phyloP scores from a whole-genome alignment of 768 basidiomycete species.

The Tricholoma flavovirens region DNA sequence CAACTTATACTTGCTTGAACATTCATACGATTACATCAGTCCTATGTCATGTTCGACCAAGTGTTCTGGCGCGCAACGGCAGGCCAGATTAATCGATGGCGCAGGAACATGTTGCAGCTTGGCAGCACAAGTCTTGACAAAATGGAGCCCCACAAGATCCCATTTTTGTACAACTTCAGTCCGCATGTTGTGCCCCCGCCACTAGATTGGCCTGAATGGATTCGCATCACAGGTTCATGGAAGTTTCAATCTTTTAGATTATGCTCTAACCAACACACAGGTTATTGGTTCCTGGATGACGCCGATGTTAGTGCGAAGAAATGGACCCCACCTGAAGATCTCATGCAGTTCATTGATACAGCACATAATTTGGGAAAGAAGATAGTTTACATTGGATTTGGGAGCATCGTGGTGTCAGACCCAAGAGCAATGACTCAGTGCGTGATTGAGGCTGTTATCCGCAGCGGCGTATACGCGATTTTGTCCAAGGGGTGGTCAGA shows the following conservation, averaged over 20 bases:
- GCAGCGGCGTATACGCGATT: constrained; percentile 87
- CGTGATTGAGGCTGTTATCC: constrained; percentile 81
- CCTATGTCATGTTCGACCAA: constrained; percentile 96
- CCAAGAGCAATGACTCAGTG: constrained; percentile 88
- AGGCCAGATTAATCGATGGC: constrained; percentile 93
- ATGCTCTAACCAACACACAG: constrained; percentile 32
- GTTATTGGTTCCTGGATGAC: constrained; percentile 96
- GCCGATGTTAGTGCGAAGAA: constrained; percentile 85
- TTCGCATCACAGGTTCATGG: constrained; percentile 74
- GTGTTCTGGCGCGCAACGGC: constrained; percentile 95
- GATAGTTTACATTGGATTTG: constrained; percentile 96
- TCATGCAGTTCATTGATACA: constrained; percentile 76
- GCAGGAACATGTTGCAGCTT: constrained; percentile 69
- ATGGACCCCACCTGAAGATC: constrained; percentile 80
- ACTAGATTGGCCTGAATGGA: constrained; percentile 99
- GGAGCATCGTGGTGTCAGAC: constrained; percentile 95
- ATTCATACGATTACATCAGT: constrained; percentile 34
- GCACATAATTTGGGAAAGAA: constrained; percentile 77
- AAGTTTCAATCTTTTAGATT: not conserved
- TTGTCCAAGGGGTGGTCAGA: constrained; percentile 99
- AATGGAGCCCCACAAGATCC: constrained; percentile 96
- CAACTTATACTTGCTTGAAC: constrained; percentile 1
- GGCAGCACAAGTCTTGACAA: constrained; percentile 84
- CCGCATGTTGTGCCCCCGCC: constrained; percentile 87
- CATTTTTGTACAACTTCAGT: constrained; percentile 97